A percentile compares a stretch with the other conserved stretches of the same genome.
Evolutionary conservation across 2,329 filamentous ascomycete species (phyloP).

Genomic region (Bipolaris cookei): DNA sequence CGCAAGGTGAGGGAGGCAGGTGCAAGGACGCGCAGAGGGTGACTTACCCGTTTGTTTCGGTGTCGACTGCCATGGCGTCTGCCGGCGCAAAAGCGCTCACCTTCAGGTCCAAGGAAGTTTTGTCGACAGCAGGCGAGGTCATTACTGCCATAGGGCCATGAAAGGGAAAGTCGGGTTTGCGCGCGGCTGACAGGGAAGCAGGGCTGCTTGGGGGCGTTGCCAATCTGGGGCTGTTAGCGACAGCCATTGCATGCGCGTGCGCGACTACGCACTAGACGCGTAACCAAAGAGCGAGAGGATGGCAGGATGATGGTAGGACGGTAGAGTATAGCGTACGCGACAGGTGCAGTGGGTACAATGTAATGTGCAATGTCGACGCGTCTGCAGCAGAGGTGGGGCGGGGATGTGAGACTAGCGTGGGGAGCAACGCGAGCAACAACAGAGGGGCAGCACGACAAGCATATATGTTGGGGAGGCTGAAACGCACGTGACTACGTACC

Average conservation of each 20-base stretch:
- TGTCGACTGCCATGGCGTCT: slow-evolving; percentile 61
- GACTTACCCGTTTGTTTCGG: slow-evolving; percentile 66
- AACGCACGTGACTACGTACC: slow-evolving; percentile 46
- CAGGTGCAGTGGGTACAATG: no score
- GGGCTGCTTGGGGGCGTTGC: slow-evolving; percentile 18
- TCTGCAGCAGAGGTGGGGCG: slow-evolving; percentile 21
- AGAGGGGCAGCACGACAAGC: slow-evolving; percentile 30
- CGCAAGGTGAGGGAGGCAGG: slow-evolving; percentile 19
- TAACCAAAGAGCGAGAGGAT: slow-evolving; percentile 16
- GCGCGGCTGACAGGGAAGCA: slow-evolving; percentile 25
- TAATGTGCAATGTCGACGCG: slow-evolving; percentile 15
- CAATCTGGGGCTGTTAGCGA: slow-evolving; percentile 26
- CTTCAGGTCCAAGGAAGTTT: slow-evolving; percentile 58
- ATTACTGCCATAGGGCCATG: slow-evolving; percentile 52
- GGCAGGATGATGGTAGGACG: neutral
- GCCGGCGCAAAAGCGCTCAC: slow-evolving; percentile 54
- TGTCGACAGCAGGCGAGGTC: slow-evolving; percentile 48
- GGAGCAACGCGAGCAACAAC: slow-evolving; percentile 15
- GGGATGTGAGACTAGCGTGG: slow-evolving; percentile 28
- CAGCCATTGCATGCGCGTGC: slow-evolving; percentile 19
- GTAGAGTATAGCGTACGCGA: no score
- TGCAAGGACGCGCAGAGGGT: slow-evolving; percentile 27
- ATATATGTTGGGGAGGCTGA: slow-evolving; percentile 39
- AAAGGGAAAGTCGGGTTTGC: slow-evolving; percentile 33
- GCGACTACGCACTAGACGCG: slow-evolving; percentile 28